These are phyloP conservation scores for Fusarium circinatum DNA, from an alignment of 2,329 filamentous ascomycete species.

Conservation along the genomic window DNA sequence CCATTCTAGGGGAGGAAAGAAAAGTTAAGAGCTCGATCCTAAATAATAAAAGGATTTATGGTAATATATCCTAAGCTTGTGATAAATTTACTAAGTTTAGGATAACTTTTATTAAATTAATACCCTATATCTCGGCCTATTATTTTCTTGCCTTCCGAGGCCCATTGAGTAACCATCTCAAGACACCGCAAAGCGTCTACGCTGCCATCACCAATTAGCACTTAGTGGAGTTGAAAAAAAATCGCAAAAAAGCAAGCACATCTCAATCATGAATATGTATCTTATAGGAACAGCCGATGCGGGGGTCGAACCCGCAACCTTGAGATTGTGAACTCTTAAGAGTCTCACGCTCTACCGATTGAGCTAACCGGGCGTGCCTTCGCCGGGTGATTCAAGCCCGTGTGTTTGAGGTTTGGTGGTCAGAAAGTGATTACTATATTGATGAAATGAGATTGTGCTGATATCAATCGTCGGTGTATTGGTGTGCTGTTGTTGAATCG, in stretches of 20 bases:
- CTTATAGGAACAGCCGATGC: constrained; percentile 54
- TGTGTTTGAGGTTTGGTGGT: background rate
- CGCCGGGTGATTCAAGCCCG: constrained; percentile 55
- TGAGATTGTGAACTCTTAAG: constrained; percentile 62
- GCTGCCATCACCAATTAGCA: fast-evolving
- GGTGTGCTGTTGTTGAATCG: background rate
- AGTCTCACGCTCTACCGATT: constrained; percentile 74
- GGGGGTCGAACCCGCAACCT: constrained; percentile 66
- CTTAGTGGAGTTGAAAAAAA: fast-evolving
- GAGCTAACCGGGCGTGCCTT: constrained; percentile 54
- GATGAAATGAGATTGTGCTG: fast-evolving
- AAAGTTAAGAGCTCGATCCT: too few species aligned
- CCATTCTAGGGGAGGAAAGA: too few species aligned
- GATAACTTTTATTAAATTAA: too few species aligned
- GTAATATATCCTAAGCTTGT: too few species aligned
- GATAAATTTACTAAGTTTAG: too few species aligned
- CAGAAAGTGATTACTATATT: background rate
- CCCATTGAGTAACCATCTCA: too few species aligned
- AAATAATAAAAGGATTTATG: too few species aligned
- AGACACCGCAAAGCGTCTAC: fast-evolving
- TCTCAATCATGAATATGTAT: constrained; percentile 24
- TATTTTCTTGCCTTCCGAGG: fast-evolving
- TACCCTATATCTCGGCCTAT: too few species aligned
- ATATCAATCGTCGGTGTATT: too few species aligned
- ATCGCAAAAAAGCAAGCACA: constrained; percentile 21